phyloP scores from a whole-genome alignment of 2,329 filamentous ascomycete species.

The Paraconiothyrium brasiliense region DNA sequence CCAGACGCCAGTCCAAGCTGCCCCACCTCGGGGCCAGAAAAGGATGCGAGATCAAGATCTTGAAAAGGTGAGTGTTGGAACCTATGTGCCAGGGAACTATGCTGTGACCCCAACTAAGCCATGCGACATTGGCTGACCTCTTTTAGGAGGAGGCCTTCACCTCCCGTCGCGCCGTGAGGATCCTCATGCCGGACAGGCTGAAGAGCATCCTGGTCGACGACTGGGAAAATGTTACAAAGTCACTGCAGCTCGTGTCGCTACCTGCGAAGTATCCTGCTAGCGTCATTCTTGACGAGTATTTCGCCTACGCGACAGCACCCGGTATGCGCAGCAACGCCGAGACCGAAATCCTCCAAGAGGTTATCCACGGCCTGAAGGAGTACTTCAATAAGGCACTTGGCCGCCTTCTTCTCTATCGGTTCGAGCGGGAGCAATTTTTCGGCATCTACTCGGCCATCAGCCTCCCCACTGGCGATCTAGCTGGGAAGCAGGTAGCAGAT shows the following conservation, averaged over 20 bases:
- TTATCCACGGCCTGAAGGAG: slow-evolving; percentile 83
- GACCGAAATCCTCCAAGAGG: slow-evolving; percentile 87
- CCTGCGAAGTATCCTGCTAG: slow-evolving; percentile 80
- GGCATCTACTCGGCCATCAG: slow-evolving; percentile 78
- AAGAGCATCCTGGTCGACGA: slow-evolving; percentile 96
- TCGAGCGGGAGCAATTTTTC: slow-evolving; percentile 89
- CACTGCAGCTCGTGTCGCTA: slow-evolving; percentile 85
- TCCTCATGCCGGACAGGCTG: slow-evolving; percentile 86
- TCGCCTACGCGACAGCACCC: slow-evolving; percentile 74
- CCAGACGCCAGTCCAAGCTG: slow-evolving; percentile 65
- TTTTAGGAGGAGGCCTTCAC: slow-evolving; percentile 87
- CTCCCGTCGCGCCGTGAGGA: slow-evolving; percentile 82
- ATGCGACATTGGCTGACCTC: not conserved
- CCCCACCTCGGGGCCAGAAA: slow-evolving; percentile 73
- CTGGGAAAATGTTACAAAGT: slow-evolving; percentile 98
- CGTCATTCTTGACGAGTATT: slow-evolving; percentile 82
- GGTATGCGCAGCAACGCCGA: slow-evolving; percentile 69
- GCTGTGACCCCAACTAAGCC: not conserved
- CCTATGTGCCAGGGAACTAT: not conserved
- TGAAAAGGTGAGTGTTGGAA: slow-evolving; percentile 69
- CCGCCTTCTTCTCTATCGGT: slow-evolving; percentile 90
- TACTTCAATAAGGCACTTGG: slow-evolving; percentile 94
- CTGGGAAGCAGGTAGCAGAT: slow-evolving; percentile 77
- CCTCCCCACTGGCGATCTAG: slow-evolving; percentile 66
- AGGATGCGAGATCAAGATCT: slow-evolving; percentile 82